Conservation (phyloP, 2,329 filamentous ascomycete genomes). For the Phialophora chinensis region DNA sequence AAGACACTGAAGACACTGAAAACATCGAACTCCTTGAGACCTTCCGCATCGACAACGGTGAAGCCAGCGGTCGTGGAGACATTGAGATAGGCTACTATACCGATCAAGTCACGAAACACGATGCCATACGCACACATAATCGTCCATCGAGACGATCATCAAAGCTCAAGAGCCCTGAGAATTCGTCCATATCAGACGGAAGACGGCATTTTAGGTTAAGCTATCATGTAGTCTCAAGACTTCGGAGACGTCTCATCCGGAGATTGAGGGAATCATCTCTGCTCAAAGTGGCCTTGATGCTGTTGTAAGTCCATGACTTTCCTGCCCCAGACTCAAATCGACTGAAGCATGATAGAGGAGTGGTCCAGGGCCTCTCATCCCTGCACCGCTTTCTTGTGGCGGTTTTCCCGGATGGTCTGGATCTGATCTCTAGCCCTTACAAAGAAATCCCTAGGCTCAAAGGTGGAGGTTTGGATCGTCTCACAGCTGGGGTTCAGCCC, state of each 20-base stretch:
- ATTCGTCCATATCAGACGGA: conserved; percentile 4
- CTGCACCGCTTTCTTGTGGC: conserved; percentile 45
- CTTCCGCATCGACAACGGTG: conserved; percentile 8
- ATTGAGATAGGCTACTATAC: conserved; percentile 7
- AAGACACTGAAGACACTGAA: conserved; percentile 5
- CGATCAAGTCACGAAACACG: conserved; percentile 10
- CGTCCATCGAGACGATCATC: conserved; percentile 12
- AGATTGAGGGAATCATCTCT: not conserved
- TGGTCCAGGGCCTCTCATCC: conserved; percentile 42
- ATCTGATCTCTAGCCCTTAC: conserved; percentile 48
- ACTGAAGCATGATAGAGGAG: conserved; percentile 15
- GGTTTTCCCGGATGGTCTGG: conserved; percentile 49
- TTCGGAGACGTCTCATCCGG: conserved; percentile 13
- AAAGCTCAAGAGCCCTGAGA: conserved; percentile 12
- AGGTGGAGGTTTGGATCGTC: conserved; percentile 42
- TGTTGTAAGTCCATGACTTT: conserved; percentile 15
- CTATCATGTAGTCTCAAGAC: conserved; percentile 13
- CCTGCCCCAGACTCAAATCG: not conserved
- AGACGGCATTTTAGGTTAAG: not conserved
- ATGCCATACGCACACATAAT: conserved; percentile 12
- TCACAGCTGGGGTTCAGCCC: conserved; percentile 56
- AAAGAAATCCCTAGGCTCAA: conserved; percentile 26
- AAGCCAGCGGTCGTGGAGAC: conserved; percentile 4
- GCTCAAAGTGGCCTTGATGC: conserved; percentile 13
- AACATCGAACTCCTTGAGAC: conserved; percentile 17